Evolutionary conservation across 192 early-diverging fungal species (phyloP), one percentile per base, ranked within the genome.

Genomic region (Rhizophagus clarus): DNA sequence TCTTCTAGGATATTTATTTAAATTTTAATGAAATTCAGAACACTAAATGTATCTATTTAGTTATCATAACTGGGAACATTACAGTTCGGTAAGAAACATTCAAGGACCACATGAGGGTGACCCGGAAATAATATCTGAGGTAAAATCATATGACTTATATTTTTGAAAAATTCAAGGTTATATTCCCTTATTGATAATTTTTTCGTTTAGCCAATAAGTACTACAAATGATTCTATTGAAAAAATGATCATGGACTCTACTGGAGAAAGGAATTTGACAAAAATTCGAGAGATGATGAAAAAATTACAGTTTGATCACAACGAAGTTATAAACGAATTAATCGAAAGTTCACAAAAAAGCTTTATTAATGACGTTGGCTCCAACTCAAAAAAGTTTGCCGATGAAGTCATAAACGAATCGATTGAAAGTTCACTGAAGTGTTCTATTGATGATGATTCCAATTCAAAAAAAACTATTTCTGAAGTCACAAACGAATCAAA

Each of bases 61-160:
- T 2, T 94, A 94, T 80, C 93, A 94, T 69, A 91, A 87, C 69
- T 94, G 91, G 85, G 92, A 94, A 74, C 93, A 93, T 78, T 94
- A 94, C 62, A 93, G 91, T 60, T 94, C 93, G 1, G 90, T 94
- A 32, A 83, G 92, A 5, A 93, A 93, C 63, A 84, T 87, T 26
- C 82, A 83, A 62, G 93, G 92, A 0, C 92, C 93, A 22, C 84
- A 88, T 28, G 82, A 80, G 1, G 93, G 93, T 17, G 81, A 86
- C 62, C 92, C 93, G 3, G 81, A 90, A 34, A 92, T 93, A 29
- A 89, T 87, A 56, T n/a, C 32, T 42, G 63, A 64, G 63, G 63
- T 29, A 64, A 64, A 12, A 63, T 63, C 2, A 26, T 20, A 24
- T 63, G 2, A 20, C 4, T 20, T 49, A 15, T 15, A 49, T 49